Conservation (phyloP, 768 basidiomycete species). For the Cystoderma amianthinum region DNA sequence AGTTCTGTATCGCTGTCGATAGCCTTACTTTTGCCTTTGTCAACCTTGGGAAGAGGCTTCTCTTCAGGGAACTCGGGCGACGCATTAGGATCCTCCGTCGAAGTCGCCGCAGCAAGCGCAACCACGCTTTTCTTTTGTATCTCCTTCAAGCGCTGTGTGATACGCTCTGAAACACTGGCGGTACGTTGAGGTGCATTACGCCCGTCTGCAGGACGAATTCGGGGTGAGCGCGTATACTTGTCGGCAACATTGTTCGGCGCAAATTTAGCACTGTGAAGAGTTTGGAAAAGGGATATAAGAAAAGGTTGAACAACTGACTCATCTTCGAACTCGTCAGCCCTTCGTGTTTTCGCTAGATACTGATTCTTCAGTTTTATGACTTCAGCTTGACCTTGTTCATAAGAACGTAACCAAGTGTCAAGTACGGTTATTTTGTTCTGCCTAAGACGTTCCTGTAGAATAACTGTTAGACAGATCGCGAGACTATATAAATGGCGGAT, state of each 20-base stretch:
- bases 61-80: slow-evolving; percentile 21
- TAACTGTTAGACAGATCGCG: slow-evolving; percentile 6
- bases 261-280: slow-evolving; percentile 68
- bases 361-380: slow-evolving; percentile 69
- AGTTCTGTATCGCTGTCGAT: slow-evolving; percentile 31
- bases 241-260: slow-evolving; percentile 68
- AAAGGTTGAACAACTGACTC: slow-evolving; percentile 53
- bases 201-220: slow-evolving; percentile 49
- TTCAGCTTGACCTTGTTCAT: slow-evolving; percentile 62
- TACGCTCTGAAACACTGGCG: slow-evolving; percentile 81
- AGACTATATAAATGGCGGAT: slow-evolving; percentile 9
- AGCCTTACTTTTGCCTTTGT: slow-evolving; percentile 79
- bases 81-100: slow-evolving; percentile 22
- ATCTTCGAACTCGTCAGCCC: slow-evolving; percentile 89
- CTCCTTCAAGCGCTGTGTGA: slow-evolving; percentile 75
- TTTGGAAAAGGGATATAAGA: slow-evolving; percentile 9
- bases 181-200: slow-evolving; percentile 55
- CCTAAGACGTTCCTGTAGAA: slow-evolving; percentile 53
- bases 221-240: slow-evolving; percentile 79
- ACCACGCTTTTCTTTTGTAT: slow-evolving; percentile 56
- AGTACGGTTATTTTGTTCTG: slow-evolving; percentile 52
- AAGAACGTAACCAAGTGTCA: slow-evolving; percentile 61
- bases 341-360: slow-evolving; percentile 72
- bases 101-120: slow-evolving; percentile 20
- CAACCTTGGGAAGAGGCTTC: slow-evolving; percentile 47